phyloP scores from a whole-genome alignment of 495 filamentous ascomycete genomes.

The Platismatia glauca region DNA sequence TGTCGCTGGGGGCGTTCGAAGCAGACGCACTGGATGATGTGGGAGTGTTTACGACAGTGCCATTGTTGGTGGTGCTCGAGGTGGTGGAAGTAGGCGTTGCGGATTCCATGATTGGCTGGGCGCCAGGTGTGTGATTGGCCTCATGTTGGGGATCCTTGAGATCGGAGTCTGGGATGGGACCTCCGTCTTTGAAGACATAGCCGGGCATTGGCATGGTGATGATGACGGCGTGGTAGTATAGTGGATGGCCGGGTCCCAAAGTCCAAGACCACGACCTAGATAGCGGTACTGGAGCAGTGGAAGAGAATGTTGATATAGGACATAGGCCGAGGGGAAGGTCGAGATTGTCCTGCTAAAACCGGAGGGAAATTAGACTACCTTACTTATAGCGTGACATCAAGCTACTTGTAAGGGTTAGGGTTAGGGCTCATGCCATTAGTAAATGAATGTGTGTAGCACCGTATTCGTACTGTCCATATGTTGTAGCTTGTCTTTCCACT shows the following conservation, averaged over 20 bases:
- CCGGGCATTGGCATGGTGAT: constrained; percentile 25
- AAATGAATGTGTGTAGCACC: not conserved
- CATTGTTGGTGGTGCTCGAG: constrained; percentile 1
- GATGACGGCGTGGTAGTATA: not conserved
- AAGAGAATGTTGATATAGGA: not conserved
- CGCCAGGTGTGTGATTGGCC: constrained; percentile 4
- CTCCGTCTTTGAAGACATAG: constrained; percentile 26
- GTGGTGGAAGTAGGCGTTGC: constrained; percentile 17
- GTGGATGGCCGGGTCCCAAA: not conserved
- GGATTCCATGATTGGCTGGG: constrained; percentile 9
- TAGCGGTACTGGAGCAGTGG: too few species aligned
- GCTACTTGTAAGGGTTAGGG: too few species aligned
- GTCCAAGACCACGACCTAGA: too few species aligned
- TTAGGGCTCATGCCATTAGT: not conserved
- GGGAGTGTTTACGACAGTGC: constrained; percentile 17
- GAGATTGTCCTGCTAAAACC: too few species aligned
- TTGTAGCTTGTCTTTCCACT: too few species aligned
- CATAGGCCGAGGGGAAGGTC: too few species aligned
- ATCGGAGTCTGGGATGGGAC: constrained; percentile 25
- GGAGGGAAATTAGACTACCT: not conserved
- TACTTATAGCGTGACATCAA: not conserved
- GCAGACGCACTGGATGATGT: constrained; percentile 21
- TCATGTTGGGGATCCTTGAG: constrained; percentile 20
- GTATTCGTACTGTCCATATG: too few species aligned
- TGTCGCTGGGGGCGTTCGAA: constrained; percentile 34